These are phyloP conservation scores for Ajuga reptans DNA, from an alignment of 305 asterid genomes.

Conservation along the genomic window DNA sequence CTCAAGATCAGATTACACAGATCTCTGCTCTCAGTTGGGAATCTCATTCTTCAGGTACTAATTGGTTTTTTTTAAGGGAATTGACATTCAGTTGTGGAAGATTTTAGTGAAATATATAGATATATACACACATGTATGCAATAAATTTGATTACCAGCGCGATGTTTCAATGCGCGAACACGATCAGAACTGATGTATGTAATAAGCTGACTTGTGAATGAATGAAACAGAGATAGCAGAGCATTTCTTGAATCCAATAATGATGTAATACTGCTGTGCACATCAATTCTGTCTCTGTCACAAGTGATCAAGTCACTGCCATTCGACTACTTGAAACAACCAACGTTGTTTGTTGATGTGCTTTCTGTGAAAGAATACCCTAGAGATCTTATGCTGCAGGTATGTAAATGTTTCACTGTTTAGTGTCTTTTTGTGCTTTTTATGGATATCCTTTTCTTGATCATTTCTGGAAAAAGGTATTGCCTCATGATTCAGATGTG, in stretches of 20 bases:
- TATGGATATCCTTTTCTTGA: not conserved
- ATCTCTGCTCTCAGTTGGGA: conserved; percentile 46
- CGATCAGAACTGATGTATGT: not conserved
- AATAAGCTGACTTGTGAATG: not conserved
- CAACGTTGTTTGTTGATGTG: conserved; percentile 70
- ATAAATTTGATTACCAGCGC: no score
- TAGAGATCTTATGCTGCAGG: conserved; percentile 56
- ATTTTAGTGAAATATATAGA: not conserved
- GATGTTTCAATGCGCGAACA: no score
- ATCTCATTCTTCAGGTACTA: conserved; percentile 59
- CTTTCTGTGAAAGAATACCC: conserved; percentile 82
- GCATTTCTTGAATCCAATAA: conserved; percentile 53
- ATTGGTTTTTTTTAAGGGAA: no score
- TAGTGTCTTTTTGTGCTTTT: not conserved
- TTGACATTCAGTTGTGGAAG: not conserved
- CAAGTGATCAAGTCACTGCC: conserved; percentile 58
- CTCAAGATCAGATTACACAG: conserved; percentile 71
- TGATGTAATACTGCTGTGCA: conserved; percentile 56
- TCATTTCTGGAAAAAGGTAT: conserved; percentile 34
- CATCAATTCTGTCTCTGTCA: conserved; percentile 65
- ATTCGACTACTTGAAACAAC: conserved; percentile 35
- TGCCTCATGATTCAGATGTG: conserved; percentile 67
- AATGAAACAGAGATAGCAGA: conserved; percentile 43
- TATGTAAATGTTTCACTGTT: conserved; percentile 18
- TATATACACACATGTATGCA: not conserved